Base-by-base conservation (phyloP, 1,139 yeast genomes). In the Diutina neorugosa region DNA sequence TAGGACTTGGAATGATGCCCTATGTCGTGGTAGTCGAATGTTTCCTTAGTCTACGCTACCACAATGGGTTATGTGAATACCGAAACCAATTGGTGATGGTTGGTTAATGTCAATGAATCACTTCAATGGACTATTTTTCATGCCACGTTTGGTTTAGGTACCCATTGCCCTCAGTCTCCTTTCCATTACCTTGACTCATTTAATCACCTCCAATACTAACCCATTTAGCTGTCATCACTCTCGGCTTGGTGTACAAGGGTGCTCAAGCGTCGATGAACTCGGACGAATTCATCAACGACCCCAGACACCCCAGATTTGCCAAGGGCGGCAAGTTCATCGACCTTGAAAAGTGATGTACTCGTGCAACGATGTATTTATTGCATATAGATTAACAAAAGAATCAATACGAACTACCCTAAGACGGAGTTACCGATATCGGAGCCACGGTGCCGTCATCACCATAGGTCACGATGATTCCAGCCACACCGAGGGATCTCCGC, bases 241-340 rank as follows among this genome's bases (percentile, higher is more conserved):
- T 74, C 73, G 80, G 69, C 70, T 70, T 77, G 58, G 71, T 82
- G 62, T 73, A 77, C 64, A 78, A 79, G 71, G 79, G 77, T 54
- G 83, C 85, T 56, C 66, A 68, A 55, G 79, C 81, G 57, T 72
- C 81, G 61, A 69, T 78, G 64, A 69, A 76, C 69, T 70, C 84
- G 53, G 75, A 73, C 73, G 87, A 82, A 69, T 83, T 78, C 74
- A 76, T 78, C 70, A 82, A 84, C 69, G 89, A 84, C 69, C 90
- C 90, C 70, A 82, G 88, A 73, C 82, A 84, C 74, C 90, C 89
- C 66, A 77, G 86, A 69, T 81, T 81, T 65, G 71, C 73, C 62
- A 68, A 65, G 57, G 79, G 79, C 63, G 79, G 78, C 59, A 74
- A 74, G 69, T 73, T 71, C 68, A 71, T 74, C 59, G 78, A 74